Evolutionary conservation across 192 early-diverging fungal species (phyloP).

Genomic region (Coemansia sp.): DNA sequence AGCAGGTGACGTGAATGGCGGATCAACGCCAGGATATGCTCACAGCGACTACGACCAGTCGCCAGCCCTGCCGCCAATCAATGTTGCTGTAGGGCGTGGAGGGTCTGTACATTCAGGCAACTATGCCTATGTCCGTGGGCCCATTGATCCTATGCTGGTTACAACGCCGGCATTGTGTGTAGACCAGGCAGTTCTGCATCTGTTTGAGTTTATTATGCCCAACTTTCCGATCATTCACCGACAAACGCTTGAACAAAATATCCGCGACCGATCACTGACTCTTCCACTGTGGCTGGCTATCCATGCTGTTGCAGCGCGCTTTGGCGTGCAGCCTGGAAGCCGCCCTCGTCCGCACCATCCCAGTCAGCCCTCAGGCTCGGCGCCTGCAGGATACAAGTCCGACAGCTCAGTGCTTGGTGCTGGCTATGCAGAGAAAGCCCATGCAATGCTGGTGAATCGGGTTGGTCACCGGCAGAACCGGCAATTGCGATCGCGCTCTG

Average conservation of each 20-base stretch:
- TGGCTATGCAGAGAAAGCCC: constrained; percentile 43
- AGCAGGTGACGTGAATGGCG: constrained; percentile 18
- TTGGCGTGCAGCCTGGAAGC: constrained; percentile 19
- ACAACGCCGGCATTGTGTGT: constrained; percentile 40
- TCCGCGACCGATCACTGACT: constrained; percentile 34
- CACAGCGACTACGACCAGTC: constrained; percentile 21
- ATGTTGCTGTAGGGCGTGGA: constrained; percentile 26
- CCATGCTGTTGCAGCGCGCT: constrained; percentile 43
- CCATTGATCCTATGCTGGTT: constrained; percentile 28
- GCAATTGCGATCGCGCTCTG: constrained; percentile 15
- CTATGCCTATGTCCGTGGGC: constrained; percentile 8
- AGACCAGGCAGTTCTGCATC: constrained; percentile 47
- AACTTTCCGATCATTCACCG: constrained; percentile 44
- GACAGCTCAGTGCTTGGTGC: constrained; percentile 19
- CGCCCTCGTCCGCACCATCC: constrained; percentile 1
- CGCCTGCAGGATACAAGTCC: background rate
- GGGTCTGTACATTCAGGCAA: background rate
- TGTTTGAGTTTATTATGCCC: constrained; percentile 42
- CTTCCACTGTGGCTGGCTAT: constrained; percentile 53
- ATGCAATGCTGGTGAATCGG: constrained; percentile 36
- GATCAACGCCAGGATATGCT: constrained; percentile 5
- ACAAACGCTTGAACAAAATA: constrained; percentile 39
- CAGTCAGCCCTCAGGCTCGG: background rate
- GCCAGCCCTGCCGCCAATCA: constrained; percentile 34
- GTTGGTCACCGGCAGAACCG: constrained; percentile 27